Evolutionary conservation across 805 yeast genomes (phyloP).

Genomic region (Blastobotrys attinorum): DNA sequence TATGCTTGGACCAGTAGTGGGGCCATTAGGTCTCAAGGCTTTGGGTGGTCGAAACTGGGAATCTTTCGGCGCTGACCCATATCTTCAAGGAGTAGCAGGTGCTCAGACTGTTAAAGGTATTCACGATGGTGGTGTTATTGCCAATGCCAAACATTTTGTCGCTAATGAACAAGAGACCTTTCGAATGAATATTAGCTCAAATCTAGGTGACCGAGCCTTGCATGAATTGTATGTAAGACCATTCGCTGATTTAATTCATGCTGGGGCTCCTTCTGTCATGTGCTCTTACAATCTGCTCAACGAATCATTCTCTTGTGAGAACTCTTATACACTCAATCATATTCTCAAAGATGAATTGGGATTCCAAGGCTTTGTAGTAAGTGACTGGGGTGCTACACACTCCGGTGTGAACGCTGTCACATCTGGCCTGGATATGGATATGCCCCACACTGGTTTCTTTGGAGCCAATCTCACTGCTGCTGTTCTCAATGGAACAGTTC

Average conservation of each 20-base stretch:
- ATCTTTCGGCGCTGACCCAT: slow-evolving; percentile 53
- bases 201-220: slow-evolving; percentile 51
- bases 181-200: slow-evolving; percentile 41
- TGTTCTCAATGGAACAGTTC: slow-evolving; percentile 47
- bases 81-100: slow-evolving; percentile 47
- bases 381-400: slow-evolving; percentile 55
- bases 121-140: slow-evolving; percentile 49
- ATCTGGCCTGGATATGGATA: slow-evolving; percentile 57
- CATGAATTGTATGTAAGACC: slow-evolving; percentile 60
- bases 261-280: slow-evolving; percentile 53
- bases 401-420: slow-evolving; percentile 44
- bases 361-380: slow-evolving; percentile 54
- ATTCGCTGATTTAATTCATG: slow-evolving; percentile 51
- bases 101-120: slow-evolving; percentile 45
- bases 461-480: slow-evolving; percentile 55
- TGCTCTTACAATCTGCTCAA: slow-evolving; percentile 51
- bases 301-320: slow-evolving; percentile 50
- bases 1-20: slow-evolving; percentile 46
- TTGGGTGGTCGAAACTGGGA: slow-evolving; percentile 60
- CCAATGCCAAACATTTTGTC: slow-evolving; percentile 45
- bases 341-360: slow-evolving; percentile 53
- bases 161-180: slow-evolving; percentile 53
- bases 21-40: slow-evolving; percentile 55
- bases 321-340: slow-evolving; percentile 44
- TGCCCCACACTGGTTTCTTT: slow-evolving; percentile 55